A percentile compares a stretch with the other conserved stretches of the same genome.
Evolutionary conservation across 2,329 filamentous ascomycete genomes (phyloP).

Genomic region (Aureobasidium subglaciale): DNA sequence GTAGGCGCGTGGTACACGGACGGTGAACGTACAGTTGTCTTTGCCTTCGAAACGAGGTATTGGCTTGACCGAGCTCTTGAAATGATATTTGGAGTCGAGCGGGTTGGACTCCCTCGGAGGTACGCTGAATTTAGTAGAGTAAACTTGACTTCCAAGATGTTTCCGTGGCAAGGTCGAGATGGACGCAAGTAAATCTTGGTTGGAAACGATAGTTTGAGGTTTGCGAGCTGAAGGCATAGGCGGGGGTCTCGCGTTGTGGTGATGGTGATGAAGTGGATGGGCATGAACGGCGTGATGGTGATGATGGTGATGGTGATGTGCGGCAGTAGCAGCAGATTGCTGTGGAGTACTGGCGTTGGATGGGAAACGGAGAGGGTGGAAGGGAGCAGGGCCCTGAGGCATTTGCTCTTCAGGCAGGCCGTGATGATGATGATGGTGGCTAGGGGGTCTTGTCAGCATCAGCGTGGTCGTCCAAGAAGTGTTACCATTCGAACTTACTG

Average conservation of each 20-base stretch:
- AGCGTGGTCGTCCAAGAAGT: not conserved
- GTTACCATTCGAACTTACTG: not conserved
- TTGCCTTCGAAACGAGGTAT: conserved; percentile 70
- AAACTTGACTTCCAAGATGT: conserved; percentile 80
- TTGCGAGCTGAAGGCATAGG: conserved; percentile 43
- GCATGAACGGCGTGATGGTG: conserved; percentile 33
- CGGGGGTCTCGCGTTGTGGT: conserved; percentile 25
- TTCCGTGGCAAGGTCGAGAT: conserved; percentile 64
- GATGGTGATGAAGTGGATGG: conserved; percentile 33
- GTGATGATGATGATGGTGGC: conserved; percentile 28
- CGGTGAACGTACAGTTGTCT: conserved; percentile 82
- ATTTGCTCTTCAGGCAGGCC: conserved; percentile 22
- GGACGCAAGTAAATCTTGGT: conserved; percentile 63
- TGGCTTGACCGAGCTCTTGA: conserved; percentile 57
- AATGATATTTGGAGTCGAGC: conserved; percentile 49
- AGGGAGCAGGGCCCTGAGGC: conserved; percentile 19
- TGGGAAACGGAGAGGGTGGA: conserved; percentile 28
- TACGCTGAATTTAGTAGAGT: conserved; percentile 58
- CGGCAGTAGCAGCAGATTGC: conserved; percentile 28
- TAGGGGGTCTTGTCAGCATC: conserved; percentile 2
- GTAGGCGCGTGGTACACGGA: conserved; percentile 77
- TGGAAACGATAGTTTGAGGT: conserved; percentile 59
- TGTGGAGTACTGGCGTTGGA: conserved; percentile 25
- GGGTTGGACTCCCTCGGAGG: conserved; percentile 31
- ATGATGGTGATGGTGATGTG: conserved; percentile 36